Evolutionary conservation across 306 rosid genomes (phyloP), one percentile per base, ranked within the genome.

Genomic region (Benincasa hispida): DNA sequence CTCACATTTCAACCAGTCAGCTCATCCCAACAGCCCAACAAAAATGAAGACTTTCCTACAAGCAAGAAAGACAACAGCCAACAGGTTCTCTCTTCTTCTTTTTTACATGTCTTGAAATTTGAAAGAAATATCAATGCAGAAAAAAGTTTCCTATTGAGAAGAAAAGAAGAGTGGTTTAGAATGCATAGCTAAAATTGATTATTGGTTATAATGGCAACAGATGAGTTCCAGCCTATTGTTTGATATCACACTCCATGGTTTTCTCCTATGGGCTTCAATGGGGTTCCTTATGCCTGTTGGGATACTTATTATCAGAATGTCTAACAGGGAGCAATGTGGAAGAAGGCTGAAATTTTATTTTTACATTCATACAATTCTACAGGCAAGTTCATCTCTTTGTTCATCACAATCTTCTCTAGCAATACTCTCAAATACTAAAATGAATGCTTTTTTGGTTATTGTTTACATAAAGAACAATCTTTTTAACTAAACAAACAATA

Each of bases 251-350:
- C 79, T 88, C 19, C 98, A 93, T 77, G 98, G 98, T 3, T 93
- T 93, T 87, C 90, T 93, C 25, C 80, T 91, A 3, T 91, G 97
- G 98, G 87, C 90, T 80, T 89, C 98, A 81, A 86, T 93, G 96
- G 98, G 98, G 76, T 87, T 93, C 87, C 84, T 93, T 84, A 89
- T 89, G 97, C 98, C 98, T 24, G 28, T 87, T 72, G 98, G 96
- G 66, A 83, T 93, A 82, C 91, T 91, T 79, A 81, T 85, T 19
- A 91, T 93, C 66, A 85, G 98, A 82, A 77, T 88, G 74, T 83
- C 88, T 79, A 88, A 85, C 74, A 87, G 77, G 79, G 88, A 80
- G 68, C 81, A 82, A 53, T 83, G 89, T 84, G 86, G 86, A 81
- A 87, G 83, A 82, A 88, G 90, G 85, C 86, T 79, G 34, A 88